Base-by-base conservation (phyloP, 371 early-diverging fungal species). In the Circinella minor region DNA sequence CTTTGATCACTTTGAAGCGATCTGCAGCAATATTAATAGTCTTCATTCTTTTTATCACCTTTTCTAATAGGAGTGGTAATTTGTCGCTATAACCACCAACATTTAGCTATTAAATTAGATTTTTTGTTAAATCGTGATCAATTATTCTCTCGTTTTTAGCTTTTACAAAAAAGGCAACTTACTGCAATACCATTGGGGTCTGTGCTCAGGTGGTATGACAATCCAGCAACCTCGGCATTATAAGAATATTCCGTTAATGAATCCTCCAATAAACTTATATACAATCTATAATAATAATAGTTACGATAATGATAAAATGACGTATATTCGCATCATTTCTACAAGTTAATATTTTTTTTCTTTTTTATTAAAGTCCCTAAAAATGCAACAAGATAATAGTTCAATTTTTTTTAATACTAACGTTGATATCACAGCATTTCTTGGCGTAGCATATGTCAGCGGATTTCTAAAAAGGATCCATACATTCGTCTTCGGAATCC, bases 31-130 rank as follows among this genome's bases (percentile, higher is more conserved):
- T 82, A 39, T 79, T 72, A 15, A 91, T 77, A 17, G 74, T 69
- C 60, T 84, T 89, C 89, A 96, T 89, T 48, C 84, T 83, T 55
- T 88, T 75, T 14, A 95, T 74, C 2, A 96, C 88, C 61, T 89
- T 90, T 55, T 86, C 78, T 0, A 95, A 73, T 15, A 97, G 79
- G 3, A 89, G 76, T 17, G 84, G 80, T 1, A 96, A 74, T 77
- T 96, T 96, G 74, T 96, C 92, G 71, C 91, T 94, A 77, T 91
- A 96, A 3, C 98, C 98, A 37, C 82, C 85, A 6, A 95, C 72
- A 18, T 73, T 74, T 55, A 96, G 68, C 74, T 82, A 69, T 0
- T 43, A 6, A 7, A 69, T 38, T 4, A 51, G 4, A 18, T 46
- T 51, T 17, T 51, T 13, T 17, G 15, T 57, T 57, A 57, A 27